Conservation (phyloP, 805 yeast genomes). For the Jamesozyma spencerorum region DNA sequence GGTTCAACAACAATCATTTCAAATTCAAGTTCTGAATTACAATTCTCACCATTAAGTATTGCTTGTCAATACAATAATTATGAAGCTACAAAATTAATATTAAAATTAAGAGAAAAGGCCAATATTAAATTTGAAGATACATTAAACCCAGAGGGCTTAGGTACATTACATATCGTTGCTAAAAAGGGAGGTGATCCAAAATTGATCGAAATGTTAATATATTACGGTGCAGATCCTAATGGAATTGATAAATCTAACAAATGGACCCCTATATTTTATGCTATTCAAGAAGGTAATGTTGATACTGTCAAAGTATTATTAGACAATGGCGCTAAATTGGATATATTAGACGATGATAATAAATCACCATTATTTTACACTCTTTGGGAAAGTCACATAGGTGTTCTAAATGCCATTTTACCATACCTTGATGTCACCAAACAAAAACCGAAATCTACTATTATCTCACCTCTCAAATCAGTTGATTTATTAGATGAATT, state of each 20-base stretch:
- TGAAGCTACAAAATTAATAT: conserved; percentile 54
- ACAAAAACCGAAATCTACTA: conserved; percentile 1
- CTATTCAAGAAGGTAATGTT: conserved; percentile 76
- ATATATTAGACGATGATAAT: conserved; percentile 67
- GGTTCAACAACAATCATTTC: conserved; percentile 30
- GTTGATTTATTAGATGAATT: conserved; percentile 14
- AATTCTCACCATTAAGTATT: conserved; percentile 68
- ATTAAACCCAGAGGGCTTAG: conserved; percentile 78
- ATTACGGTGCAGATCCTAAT: conserved; percentile 71
- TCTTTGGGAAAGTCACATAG: conserved; percentile 86
- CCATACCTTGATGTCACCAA: conserved; percentile 4
- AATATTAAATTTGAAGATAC: conserved; percentile 4
- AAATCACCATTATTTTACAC: conserved; percentile 79
- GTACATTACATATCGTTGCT: conserved; percentile 82
- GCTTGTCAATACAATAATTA: conserved; percentile 83
- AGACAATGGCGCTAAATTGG: conserved; percentile 60
- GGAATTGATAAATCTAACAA: conserved; percentile 74
- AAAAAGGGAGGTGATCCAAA: conserved; percentile 63
- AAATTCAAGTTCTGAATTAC: conserved; percentile 35
- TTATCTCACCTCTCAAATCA: background rate
- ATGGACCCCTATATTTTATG: conserved; percentile 91
- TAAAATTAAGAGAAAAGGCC: conserved; percentile 27
- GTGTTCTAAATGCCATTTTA: conserved; percentile 63
- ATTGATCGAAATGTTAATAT: conserved; percentile 57
- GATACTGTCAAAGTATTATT: conserved; percentile 62